Percentiles rank a stretch among this genome's conserved stretches.
Conservation (phyloP, 805 yeast genomes). For the Tetrapisispora taiwanensis region DNA sequence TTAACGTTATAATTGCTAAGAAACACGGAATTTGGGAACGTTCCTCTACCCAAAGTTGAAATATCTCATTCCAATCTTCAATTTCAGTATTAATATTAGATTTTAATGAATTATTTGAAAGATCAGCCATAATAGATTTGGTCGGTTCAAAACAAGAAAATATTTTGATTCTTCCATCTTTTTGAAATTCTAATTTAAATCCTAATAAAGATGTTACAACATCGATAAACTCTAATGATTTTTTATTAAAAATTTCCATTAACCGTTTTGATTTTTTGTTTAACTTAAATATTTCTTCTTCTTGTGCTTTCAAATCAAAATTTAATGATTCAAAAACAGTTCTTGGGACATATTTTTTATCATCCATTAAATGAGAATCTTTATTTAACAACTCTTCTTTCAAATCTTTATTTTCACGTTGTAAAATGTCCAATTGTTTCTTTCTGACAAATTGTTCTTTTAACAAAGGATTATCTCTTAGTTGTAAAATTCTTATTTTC, state of each 20-base stretch:
- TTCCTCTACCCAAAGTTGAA: conserved; percentile 57
- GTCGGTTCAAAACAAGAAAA: conserved; percentile 36
- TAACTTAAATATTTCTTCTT: conserved; percentile 38
- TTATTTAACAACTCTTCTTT: conserved; percentile 19
- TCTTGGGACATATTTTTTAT: conserved; percentile 37
- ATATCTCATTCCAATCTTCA: conserved; percentile 39
- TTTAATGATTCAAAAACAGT: conserved; percentile 54
- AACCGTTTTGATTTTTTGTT: conserved; percentile 44
- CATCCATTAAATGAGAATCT: conserved; percentile 1
- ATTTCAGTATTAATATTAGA: conserved; percentile 30
- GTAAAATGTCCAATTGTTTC: conserved; percentile 39
- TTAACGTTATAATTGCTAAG: conserved; percentile 61
- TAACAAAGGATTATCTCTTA: conserved; percentile 55
- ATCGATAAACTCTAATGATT: conserved; percentile 62
- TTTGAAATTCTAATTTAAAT: conserved; percentile 56
- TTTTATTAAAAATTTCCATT: conserved; percentile 48
- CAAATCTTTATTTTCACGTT: conserved; percentile 50
- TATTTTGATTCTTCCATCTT: conserved; percentile 46
- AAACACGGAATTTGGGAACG: conserved; percentile 68
- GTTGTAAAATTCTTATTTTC: conserved; percentile 45
- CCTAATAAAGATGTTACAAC: conserved; percentile 63
- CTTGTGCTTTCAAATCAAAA: conserved; percentile 40
- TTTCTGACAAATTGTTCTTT: conserved; percentile 53
- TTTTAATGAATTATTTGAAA: conserved; percentile 43
- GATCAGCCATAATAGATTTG: conserved; percentile 46